Base-by-base conservation (phyloP, 371 early-diverging fungal species). In the Mortierella sp. region DNA sequence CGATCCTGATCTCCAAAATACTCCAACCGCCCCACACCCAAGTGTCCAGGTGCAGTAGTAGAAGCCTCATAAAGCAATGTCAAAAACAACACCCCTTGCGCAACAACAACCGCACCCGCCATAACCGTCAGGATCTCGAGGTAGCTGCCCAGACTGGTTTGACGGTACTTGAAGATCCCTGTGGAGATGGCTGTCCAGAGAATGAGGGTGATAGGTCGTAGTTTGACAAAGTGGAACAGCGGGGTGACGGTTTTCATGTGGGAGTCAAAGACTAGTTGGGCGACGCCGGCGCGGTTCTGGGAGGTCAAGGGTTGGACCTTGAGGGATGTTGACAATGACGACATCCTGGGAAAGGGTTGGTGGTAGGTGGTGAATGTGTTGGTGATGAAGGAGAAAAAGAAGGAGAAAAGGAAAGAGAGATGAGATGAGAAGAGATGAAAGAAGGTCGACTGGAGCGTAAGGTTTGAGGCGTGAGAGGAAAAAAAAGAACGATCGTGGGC, bases 151-250 rank as follows among this genome's bases (percentile, higher is more conserved):
- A 77, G 55, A n/a, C 1, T 54, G 0, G 83, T 83, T 27, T 56
- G 18, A 6, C 83, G 76, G 58, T 41, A 58, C 70, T 77, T 79
- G 75, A 80, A 44, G 21, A 80, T 74, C 4, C 71, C 74, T 4
- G 80, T 83, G 0, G 80, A 43, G 70, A 83, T 75, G 27, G 80
- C 75, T 0, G 80, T 80, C 80, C 79, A 83, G 70, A 83, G 71
- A 1, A 83, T 6, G 21, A 79, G 41, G 21, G 80, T 75, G 43
- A 80, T 54, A n/a, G 83, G 83, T 7, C 80, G 76, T 48, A 83
- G 75, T 68, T 80, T 79, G 56, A 83, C 71, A 35, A 80, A 72
- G 8, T 80, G 55, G 72, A 79, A 83, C 8, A 43, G 18, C 0
- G 72, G 56, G 3, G 83, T 77, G 1, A 83, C 83, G 10, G 75